Evolutionary conservation across 805 yeast species (phyloP).

Genomic region (Ogataea nakhonphanomensis): DNA sequence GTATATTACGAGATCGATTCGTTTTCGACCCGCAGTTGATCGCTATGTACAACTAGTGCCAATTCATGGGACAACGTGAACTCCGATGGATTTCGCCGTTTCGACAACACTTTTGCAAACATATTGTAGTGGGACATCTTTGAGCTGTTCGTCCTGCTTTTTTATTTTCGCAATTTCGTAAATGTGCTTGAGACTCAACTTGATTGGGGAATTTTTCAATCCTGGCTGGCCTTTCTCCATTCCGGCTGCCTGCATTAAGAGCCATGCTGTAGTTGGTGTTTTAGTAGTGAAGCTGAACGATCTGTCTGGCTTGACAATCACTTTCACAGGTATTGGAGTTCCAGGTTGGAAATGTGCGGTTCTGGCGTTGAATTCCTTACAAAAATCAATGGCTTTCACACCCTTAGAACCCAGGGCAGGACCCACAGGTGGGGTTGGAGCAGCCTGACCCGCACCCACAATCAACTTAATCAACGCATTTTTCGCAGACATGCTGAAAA

Average conservation of each 20-base stretch:
- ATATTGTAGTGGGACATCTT: slow-evolving; percentile 62
- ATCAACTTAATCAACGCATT: slow-evolving; percentile 78
- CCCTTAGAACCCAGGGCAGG: slow-evolving; percentile 99
- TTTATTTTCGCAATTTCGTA: slow-evolving; percentile 95
- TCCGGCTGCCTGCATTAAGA: slow-evolving; percentile 78
- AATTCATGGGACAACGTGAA: slow-evolving; percentile 46
- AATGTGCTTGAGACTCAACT: slow-evolving; percentile 71
- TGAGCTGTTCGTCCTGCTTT: slow-evolving; percentile 78
- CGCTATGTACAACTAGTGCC: slow-evolving; percentile 13
- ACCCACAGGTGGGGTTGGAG: slow-evolving; percentile 98
- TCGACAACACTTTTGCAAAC: slow-evolving; percentile 81
- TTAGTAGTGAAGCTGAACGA: slow-evolving; percentile 81
- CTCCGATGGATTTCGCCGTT: slow-evolving; percentile 88
- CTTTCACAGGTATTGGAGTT: slow-evolving; percentile 81
- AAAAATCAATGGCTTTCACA: slow-evolving; percentile 96
- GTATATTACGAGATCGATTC: slow-evolving; percentile 13
- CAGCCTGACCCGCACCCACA: slow-evolving; percentile 97
- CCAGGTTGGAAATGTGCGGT: slow-evolving; percentile 86
- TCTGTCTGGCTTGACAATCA: slow-evolving; percentile 90
- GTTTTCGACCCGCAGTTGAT: slow-evolving; percentile 4
- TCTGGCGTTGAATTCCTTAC: slow-evolving; percentile 97
- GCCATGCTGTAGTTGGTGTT: slow-evolving; percentile 88
- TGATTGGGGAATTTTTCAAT: slow-evolving; percentile 50
- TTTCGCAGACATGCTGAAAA: slow-evolving; percentile 36
- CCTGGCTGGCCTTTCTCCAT: slow-evolving; percentile 73